Evolutionary conservation across 345 rosid species (phyloP), one percentile per base, ranked within the genome.

Genomic region (Syzygium grande): DNA sequence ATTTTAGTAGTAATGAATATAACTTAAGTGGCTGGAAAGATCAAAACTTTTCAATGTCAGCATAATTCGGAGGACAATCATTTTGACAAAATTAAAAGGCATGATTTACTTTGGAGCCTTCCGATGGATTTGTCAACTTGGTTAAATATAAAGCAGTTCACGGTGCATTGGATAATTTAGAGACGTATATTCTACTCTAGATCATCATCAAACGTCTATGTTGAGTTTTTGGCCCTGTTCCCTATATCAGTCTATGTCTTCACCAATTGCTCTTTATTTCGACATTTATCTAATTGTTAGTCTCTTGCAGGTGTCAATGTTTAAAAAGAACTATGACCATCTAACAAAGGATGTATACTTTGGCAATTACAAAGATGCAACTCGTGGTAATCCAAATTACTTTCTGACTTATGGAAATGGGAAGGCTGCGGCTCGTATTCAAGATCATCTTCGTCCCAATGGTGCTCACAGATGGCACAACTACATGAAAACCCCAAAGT

Each of bases 381-480:
- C 97, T 88, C 98, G 96, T 85, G 97, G 97, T 52, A 98, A 98
- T 90, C 98, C 98, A 84, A 98, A 97, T 89, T 97, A 93, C 88
- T 98, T 98, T 86, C 87, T 98, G 84, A 98, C 99, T 51, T 98
- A 97, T 91, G 99, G 99, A 93, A 97, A 97, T 89, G 99, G 99
- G 87, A 98, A 98, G 91, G 90, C 99, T 58, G 99, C 99, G 78
- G 99, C 99, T 85, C 97, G 98, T 68, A 91, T 97, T 85, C 97
- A 93, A 89, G 95, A 93, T 90, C 95, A 97, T 92, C 99, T 98
- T 90, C 99, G 99, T 65, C 96, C 99, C 58, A 96, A 98, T 91
- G 99, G 99, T 88, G 98, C 99, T 87, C 99, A 96, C 89, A 92
- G 99, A 93, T 98, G 99, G 99, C 98, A 96, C 90, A 98, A 96